A percentile compares a stretch with the other conserved stretches of the same genome.
Evolutionary conservation across 2,329 filamentous ascomycete genomes (phyloP).

Genomic region (Diaporthe citri): DNA sequence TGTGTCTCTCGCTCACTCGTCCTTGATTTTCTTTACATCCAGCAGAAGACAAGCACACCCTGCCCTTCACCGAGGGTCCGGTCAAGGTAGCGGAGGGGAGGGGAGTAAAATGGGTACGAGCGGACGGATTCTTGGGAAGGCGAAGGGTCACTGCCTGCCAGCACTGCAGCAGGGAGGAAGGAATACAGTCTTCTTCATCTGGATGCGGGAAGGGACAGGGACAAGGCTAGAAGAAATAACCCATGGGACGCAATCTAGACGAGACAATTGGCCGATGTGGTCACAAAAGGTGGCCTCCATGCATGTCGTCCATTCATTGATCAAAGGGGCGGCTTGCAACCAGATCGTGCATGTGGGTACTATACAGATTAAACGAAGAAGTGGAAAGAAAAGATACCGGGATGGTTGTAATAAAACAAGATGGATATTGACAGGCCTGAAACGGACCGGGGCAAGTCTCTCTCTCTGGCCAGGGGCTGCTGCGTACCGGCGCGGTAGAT

Average conservation of each 20-base stretch:
- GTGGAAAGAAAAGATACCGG: slow-evolving; percentile 29
- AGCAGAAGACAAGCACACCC: slow-evolving; percentile 28
- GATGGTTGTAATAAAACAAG: slow-evolving; percentile 35
- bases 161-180: slow-evolving; percentile 32
- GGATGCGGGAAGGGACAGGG: slow-evolving; percentile 33
- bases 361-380: slow-evolving; percentile 31
- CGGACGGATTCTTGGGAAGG: slow-evolving; percentile 20
- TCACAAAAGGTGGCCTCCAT: slow-evolving; percentile 37
- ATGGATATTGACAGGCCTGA: slow-evolving; percentile 39
- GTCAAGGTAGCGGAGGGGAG: slow-evolving; percentile 12
- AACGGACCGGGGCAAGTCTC: slow-evolving; percentile 20
- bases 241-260: slow-evolving; percentile 27
- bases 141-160: slow-evolving; percentile 27
- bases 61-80: slow-evolving; percentile 30
- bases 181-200: slow-evolving; percentile 20
- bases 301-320: slow-evolving; percentile 30
- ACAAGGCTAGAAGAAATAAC: slow-evolving; percentile 35
- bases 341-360: slow-evolving; percentile 32
- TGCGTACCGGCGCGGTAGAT: slow-evolving; percentile 25
- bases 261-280: slow-evolving; percentile 36
- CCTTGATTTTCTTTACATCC: slow-evolving; percentile 31
- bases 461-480: slow-evolving; percentile 18
- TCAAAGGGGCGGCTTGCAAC: slow-evolving; percentile 39
- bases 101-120: slow-evolving; percentile 20
- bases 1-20: slow-evolving; percentile 10